A percentile compares a stretch with the other conserved stretches of the same genome.
Evolutionary conservation across 75 land plant genomes (phyloP).

Genomic region (Pseudotsuga menziesii): DNA sequence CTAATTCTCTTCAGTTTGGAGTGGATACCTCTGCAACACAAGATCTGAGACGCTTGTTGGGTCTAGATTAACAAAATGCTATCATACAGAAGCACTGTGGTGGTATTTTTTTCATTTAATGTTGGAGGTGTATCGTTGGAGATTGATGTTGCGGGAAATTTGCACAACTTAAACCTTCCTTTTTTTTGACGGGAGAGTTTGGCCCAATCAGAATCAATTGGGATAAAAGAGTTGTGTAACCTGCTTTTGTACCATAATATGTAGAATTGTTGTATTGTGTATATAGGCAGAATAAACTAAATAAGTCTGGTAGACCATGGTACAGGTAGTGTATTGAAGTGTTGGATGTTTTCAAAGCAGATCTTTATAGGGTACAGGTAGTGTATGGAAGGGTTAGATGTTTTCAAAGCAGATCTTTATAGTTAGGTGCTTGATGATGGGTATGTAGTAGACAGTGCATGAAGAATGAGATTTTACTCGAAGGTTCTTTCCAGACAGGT

Average conservation of each 20-base stretch:
- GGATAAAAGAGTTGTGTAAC: background rate
- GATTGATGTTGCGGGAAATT: background rate
- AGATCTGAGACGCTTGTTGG: conserved; percentile 57
- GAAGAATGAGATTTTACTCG: no score
- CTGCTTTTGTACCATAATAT: background rate
- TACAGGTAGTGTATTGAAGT: no score
- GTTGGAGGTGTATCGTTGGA: background rate
- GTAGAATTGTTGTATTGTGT: background rate
- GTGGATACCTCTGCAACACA: conserved; percentile 21
- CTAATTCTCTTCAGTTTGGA: conserved; percentile 5
- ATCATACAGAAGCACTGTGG: background rate
- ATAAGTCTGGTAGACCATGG: no score
- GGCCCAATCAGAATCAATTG: background rate
- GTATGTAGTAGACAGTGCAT: no score
- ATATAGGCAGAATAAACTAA: background rate
- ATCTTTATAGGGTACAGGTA: no score
- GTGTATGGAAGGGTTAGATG: no score
- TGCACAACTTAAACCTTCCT: background rate
- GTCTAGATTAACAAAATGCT: conserved; percentile 24
- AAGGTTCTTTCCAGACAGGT: no score
- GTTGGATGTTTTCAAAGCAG: no score
- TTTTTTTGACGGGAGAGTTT: conserved; percentile 6
- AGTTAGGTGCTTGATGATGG: no score
- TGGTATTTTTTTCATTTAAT: background rate
- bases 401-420: no score